A percentile compares a stretch with the other conserved stretches of the same genome.
Evolutionary conservation across 306 rosid species (phyloP).

Genomic region (Morella rubra): DNA sequence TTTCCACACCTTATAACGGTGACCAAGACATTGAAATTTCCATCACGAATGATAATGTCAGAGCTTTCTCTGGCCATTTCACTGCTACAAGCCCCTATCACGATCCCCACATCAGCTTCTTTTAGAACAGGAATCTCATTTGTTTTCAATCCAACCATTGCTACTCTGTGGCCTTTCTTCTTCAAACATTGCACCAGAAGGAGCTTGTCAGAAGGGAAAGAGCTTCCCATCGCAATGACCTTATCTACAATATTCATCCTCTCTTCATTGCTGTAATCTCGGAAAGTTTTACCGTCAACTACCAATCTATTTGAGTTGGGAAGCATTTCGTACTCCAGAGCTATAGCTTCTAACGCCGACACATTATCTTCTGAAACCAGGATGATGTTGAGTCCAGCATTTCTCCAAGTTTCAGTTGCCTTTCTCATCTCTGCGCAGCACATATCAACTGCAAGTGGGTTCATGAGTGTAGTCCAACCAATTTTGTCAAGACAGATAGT

Average conservation of each 20-base stretch:
- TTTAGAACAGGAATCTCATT: conserved; percentile 17
- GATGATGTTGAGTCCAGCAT: conserved; percentile 12
- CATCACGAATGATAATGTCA: conserved; percentile 11
- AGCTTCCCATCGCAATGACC: conserved; percentile 15
- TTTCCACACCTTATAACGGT: conserved; percentile 7
- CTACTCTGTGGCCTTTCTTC: conserved; percentile 10
- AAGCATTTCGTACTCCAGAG: neutral
- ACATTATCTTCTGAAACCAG: conserved; percentile 14
- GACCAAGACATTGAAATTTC: conserved; percentile 4
- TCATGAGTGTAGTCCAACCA: neutral
- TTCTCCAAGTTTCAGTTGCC: neutral
- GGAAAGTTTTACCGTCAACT: conserved; percentile 4
- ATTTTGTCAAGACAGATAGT: conserved; percentile 14
- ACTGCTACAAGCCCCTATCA: conserved; percentile 12
- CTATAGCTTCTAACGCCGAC: neutral
- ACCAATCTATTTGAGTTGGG: neutral
- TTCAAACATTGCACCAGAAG: conserved; percentile 15
- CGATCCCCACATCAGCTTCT: conserved; percentile 29
- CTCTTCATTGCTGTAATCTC: neutral
- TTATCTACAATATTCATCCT: conserved; percentile 23
- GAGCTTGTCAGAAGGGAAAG: conserved; percentile 8
- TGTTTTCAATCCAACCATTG: conserved; percentile 14
- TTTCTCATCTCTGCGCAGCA: neutral
- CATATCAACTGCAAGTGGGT: neutral
- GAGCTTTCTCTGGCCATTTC: conserved; percentile 1